Evolutionary conservation across 768 basidiomycete genomes (phyloP), one percentile per base, ranked within the genome.

Genomic region (Hericium coralloides): DNA sequence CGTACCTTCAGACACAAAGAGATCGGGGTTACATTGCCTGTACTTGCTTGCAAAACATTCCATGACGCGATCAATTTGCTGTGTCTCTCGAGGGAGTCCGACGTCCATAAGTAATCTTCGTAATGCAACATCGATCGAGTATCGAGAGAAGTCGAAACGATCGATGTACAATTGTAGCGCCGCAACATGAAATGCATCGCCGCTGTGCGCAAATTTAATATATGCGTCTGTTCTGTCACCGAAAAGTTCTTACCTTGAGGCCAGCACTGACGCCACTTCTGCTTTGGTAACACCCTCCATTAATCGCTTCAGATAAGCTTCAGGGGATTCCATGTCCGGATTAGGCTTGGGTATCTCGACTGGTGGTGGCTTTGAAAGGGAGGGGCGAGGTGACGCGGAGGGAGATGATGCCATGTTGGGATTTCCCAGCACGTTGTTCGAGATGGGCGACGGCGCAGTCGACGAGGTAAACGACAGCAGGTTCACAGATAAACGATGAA

Each of bases 1-100:
- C 31, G 58, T 64, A 89, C 92, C 94, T 65, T 88, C 79, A 17
- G 85, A 83, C 12, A 74, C 73, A 65, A 95, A 98, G 43, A 98
- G 68, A 41, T 75, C 79, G 51, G 87, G 85, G 67, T 98, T 95
- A 68, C 92, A 93, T 49, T 79, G 74, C 58, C 84, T 72, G 70
- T 97, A 99, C 58, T 89, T 81, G 47, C 75, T 77, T 5, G 95
- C 90, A 70, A 99, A 99, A 0, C 92, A 90, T 71, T 98, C 94
- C 65, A 99, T 92, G 50, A 98, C 92, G 57, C 97, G 80, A 70
- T 99, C 97, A 58, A 99, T 99, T 70, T 98, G 95, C 68, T 99
- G 97, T 2, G 97, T 98, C 75, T 99, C 97, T 55, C 86, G 79
- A 2, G 97, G 97, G 25, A 99, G 79, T 39, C 89, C 83, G 22